phyloP scores from a whole-genome alignment of 495 filamentous ascomycete species.

The Peziza echinospora region DNA sequence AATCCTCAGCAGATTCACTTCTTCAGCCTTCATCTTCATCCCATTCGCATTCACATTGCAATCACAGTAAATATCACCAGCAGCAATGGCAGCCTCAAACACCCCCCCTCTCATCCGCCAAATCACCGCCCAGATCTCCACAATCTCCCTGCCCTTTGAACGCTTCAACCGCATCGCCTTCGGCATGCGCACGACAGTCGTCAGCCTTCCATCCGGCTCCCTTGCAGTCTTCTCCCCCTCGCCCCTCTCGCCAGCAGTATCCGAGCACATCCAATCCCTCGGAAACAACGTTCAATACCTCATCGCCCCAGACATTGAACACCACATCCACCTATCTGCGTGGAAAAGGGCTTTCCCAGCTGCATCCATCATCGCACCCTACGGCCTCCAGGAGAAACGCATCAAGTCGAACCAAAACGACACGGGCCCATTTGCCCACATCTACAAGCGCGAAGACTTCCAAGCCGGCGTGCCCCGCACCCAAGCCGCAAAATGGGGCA shows the following conservation, averaged over 20 bases:
- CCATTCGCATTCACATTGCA: no score
- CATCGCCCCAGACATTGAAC: conserved; percentile 67
- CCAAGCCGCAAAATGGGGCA: conserved; percentile 26
- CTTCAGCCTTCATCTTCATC: no score
- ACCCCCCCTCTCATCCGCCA: background rate
- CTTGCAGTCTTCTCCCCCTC: conserved; percentile 87
- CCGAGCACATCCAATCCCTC: conserved; percentile 38
- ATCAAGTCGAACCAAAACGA: conserved; percentile 30
- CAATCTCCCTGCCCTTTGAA: conserved; percentile 62
- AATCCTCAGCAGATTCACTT: no score
- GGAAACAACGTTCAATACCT: conserved; percentile 63
- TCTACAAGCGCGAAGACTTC: no score
- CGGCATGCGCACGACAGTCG: conserved; percentile 70
- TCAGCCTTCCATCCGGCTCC: conserved; percentile 49
- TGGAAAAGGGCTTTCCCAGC: conserved; percentile 63
- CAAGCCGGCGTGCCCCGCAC: background rate
- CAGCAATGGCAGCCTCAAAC: no score
- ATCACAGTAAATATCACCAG: no score
- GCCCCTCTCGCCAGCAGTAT: conserved; percentile 56
- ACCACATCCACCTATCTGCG: conserved; percentile 71
- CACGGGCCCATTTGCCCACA: conserved; percentile 41
- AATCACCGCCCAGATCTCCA: conserved; percentile 49
- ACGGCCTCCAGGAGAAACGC: conserved; percentile 73
- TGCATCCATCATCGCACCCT: conserved; percentile 61
- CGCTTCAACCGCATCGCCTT: conserved; percentile 63